Base-by-base conservation (phyloP, 1,284 basidiomycete species). In the Microstroma glucosiphilum region DNA sequence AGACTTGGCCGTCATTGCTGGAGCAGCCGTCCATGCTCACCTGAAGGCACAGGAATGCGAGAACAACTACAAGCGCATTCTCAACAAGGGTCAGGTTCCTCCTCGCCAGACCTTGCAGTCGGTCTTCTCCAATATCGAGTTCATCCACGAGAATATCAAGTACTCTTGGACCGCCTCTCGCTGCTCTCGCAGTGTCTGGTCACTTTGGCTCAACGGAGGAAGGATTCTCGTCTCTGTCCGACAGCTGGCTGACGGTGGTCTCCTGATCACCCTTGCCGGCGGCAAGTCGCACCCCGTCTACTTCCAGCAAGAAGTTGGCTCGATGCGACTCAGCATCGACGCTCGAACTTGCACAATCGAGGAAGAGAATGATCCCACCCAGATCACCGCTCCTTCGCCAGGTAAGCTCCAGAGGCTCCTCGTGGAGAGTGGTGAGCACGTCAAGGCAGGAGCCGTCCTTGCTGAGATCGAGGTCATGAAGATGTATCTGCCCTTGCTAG, bases 351-450 rank as follows among this genome's bases (percentile, higher is more conserved):
- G 92, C 81, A 84, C 96, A 81, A 94, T 99, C 72, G 96, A 97
- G 82, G 93, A 98, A 82, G 96, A 98, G 85, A 96, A 96, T 75
- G 96, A 99, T 79, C 96, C 96, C 6, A 98, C 96, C 17, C 94
- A 98, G 81, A 84, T 98, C 62, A 85, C 94, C 75, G 92, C 90
- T 76, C 96, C 96, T 12, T 92, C 89, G 81, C 96, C 96, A 25
- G 96, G 96, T 58, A 99, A 99, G 83, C 86, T 99, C 56, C 87
- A 98, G 62, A 86, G 93, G 59, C 94, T 89, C 84, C 86, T 98
- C 67, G 88, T 98, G 68, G 94, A 98, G 76, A 94, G 90, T 64
- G 96, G 96, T 21, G 94, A 97, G 69, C 96, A 98, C 80, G 85
- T 99, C 81, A 89, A 90, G 67, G 90, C 92, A 66, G 94, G 96